Conservation (phyloP, 2,329 filamentous ascomycete species). For the Ascomycota sp. region DNA sequence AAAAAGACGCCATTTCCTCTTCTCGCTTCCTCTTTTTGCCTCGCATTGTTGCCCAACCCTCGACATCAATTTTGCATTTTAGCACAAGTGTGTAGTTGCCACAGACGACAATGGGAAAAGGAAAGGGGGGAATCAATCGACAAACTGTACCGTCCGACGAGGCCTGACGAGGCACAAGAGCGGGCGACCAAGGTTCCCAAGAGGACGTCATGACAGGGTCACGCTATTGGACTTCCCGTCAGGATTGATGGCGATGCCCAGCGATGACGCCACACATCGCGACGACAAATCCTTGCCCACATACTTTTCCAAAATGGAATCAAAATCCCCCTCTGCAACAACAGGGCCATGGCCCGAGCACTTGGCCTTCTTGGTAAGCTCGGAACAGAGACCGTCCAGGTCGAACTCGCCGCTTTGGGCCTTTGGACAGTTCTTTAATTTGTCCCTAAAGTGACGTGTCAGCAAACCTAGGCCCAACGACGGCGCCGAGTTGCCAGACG, state of each 20-base stretch:
- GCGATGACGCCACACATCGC: conserved; percentile 18
- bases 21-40: too few species aligned
- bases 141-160: too few species aligned
- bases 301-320: conserved; percentile 51
- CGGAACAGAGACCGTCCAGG: conserved; percentile 77
- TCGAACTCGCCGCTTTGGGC: conserved; percentile 85
- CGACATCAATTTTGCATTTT: too few species aligned
- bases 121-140: too few species aligned
- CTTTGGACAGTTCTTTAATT: conserved; percentile 66
- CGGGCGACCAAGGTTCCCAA: background rate
- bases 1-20: too few species aligned
- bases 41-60: too few species aligned
- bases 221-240: conserved; percentile 5
- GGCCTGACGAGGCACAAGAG: too few species aligned
- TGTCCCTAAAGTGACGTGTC: conserved; percentile 37
- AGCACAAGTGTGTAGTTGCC: too few species aligned
- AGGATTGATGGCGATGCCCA: conserved; percentile 35
- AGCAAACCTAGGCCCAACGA: too few species aligned
- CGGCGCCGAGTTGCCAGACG: too few species aligned
- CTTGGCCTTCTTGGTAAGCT: conserved; percentile 87
- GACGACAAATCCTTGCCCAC: conserved; percentile 23
- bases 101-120: too few species aligned
- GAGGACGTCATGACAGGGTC: conserved; percentile 1
- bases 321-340: conserved; percentile 75
- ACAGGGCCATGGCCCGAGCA: conserved; percentile 83